Evolutionary conservation across 2,329 filamentous ascomycete species (phyloP).

Genomic region (Fusarium luffae): DNA sequence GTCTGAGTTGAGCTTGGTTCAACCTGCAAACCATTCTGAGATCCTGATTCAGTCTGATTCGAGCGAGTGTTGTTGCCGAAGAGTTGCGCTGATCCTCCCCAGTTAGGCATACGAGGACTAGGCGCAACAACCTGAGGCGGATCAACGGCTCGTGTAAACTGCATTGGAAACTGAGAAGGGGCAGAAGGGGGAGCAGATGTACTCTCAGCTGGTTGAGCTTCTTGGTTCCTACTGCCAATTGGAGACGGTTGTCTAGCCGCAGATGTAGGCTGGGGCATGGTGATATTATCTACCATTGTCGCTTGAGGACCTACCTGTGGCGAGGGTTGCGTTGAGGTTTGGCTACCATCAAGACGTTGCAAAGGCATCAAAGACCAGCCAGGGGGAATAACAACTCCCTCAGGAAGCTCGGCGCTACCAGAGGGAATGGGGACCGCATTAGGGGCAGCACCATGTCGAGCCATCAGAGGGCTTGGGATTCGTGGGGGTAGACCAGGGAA

Average conservation of each 20-base stretch:
- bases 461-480: conserved; percentile 55
- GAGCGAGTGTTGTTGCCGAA: conserved; percentile 52
- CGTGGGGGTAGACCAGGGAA: conserved; percentile 49
- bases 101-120: conserved; percentile 61
- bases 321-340: conserved; percentile 38
- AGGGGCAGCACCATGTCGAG: conserved; percentile 59
- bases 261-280: conserved; percentile 14
- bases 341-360: conserved; percentile 60
- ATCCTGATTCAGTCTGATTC: conserved; percentile 35
- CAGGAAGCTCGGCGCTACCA: conserved; percentile 70
- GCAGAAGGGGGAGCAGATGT: conserved; percentile 2
- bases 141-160: conserved; percentile 36
- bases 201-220: conserved; percentile 15
- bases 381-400: conserved; percentile 71
- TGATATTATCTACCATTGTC: conserved; percentile 26
- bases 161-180: conserved; percentile 22
- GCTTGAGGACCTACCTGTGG: conserved; percentile 40
- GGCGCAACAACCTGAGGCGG: conserved; percentile 57
- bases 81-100: conserved; percentile 63
- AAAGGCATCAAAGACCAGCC: conserved; percentile 74
- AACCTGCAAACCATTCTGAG: conserved; percentile 23
- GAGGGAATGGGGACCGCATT: conserved; percentile 65
- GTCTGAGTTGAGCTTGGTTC: conserved; percentile 18
- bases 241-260: conserved; percentile 29
- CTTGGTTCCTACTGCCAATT: conserved; percentile 31